Base-by-base conservation (phyloP, 345 rosid species). In the Murraya koenigii region DNA sequence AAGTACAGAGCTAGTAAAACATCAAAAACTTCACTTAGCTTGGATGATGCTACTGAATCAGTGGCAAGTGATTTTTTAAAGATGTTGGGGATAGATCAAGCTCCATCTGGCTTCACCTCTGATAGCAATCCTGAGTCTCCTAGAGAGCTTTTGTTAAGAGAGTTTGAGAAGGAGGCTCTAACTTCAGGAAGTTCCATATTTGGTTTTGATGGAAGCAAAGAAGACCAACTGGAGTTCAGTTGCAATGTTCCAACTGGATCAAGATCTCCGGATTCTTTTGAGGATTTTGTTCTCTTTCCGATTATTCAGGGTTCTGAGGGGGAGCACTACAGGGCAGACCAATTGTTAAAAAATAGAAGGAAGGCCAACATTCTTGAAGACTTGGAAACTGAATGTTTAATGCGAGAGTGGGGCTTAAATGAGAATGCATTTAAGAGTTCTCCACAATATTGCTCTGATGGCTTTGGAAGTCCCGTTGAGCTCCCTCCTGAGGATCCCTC, bases 381-480 rank as follows among this genome's bases (percentile, higher is more conserved):
- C 82, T 81, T 91, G 89, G 95, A 90, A 83, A 84, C 90, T 36
- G 95, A 91, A 86, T 87, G 84, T 71, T 81, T 90, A 81, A 85
- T 90, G 88, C 85, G 44, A 69, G 82, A 85, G 35, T 88, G 92
- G 88, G 92, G 90, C 72, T 71, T 92, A 61, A 69, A 86, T 52
- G 97, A 92, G 77, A 80, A 69, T 78, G 79, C 86, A n/a, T 89
- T 86, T 67, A 84, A 84, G 39, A 80, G 74, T 79, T 86, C 92
- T 78, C 85, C 85, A 2, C 39, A 20, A 30, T 69, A 56, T 75
- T 78, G 70, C 77, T 82, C 91, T 47, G 90, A 85, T 71, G 98
- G 97, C 71, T 94, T 94, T 82, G 98, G 97, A 60, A 94, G 98
- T 86, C 97, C 97, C 39, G 87, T 90, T 68, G 90, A 85, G 82